Percentiles rank a stretch among this genome's conserved stretches.
These are phyloP conservation scores for Polytolypa hystricis DNA, from an alignment of 2,329 filamentous ascomycete species.

Conservation along the genomic window DNA sequence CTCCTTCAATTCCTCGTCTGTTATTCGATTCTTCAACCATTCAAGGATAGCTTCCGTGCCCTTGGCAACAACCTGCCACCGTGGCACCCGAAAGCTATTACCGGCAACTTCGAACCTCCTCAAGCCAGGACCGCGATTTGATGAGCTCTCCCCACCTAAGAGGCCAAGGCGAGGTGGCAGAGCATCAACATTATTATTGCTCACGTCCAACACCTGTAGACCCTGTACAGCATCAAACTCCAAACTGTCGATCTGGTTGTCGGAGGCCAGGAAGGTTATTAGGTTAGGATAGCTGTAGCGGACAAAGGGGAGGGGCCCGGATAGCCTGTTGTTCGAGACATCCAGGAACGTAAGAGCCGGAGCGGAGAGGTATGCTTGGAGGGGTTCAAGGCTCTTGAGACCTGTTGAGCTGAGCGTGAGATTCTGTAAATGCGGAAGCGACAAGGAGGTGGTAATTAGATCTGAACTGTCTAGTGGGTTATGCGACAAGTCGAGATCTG, in stretches of 20 bases:
- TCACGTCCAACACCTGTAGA: constrained; percentile 63
- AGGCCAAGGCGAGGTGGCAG: constrained; percentile 73
- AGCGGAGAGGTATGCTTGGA: constrained; percentile 58
- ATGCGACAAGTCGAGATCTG: constrained; percentile 60
- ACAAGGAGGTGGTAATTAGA: constrained; percentile 56
- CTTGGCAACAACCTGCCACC: constrained; percentile 71
- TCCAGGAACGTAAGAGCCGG: constrained; percentile 67
- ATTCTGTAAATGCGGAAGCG: constrained; percentile 63
- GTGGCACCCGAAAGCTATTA: constrained; percentile 79
- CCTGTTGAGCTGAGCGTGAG: constrained; percentile 66
- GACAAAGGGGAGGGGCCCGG: constrained; percentile 53
- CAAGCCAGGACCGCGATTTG: constrained; percentile 37
- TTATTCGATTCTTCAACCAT: constrained; percentile 69
- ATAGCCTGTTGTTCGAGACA: constrained; percentile 70
- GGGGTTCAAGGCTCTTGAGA: constrained; percentile 56
- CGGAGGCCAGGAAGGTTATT: constrained; percentile 58
- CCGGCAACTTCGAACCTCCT: constrained; percentile 66
- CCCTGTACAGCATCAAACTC: constrained; percentile 64
- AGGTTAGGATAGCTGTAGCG: constrained; percentile 59
- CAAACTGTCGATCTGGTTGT: constrained; percentile 68
- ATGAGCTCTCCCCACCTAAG: constrained; percentile 47
- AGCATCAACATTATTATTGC: constrained; percentile 75
- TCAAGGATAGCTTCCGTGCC: constrained; percentile 75
- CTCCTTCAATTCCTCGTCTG: constrained; percentile 34
- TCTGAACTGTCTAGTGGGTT: constrained; percentile 57